Percentiles rank a stretch among this genome's conserved stretches.
Evolutionary conservation across 305 asterid species (phyloP).

Genomic region (Stenogyne calaminthoides): DNA sequence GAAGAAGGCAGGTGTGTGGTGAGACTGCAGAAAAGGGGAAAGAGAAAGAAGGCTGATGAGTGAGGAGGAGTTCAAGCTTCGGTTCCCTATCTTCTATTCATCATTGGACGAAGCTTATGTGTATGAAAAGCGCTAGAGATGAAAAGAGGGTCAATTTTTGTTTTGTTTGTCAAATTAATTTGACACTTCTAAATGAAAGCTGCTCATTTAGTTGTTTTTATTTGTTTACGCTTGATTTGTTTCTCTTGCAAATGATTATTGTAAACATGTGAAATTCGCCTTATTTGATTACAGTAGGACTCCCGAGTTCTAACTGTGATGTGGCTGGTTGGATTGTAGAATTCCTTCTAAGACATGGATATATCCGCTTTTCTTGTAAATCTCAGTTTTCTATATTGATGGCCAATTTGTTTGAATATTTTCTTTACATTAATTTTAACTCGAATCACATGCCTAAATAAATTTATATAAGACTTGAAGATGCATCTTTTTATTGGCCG

Average conservation of each 20-base stretch:
- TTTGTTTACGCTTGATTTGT: constrained; percentile 24
- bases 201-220: too few relatives aligned
- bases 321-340: constrained; percentile 18
- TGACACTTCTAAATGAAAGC: too few relatives aligned
- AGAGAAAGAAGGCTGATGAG: too few relatives aligned
- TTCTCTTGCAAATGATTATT: constrained; percentile 21
- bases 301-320: constrained; percentile 11
- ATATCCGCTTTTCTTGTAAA: constrained; percentile 12
- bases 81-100: too few relatives aligned
- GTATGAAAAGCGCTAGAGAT: too few relatives aligned
- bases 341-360: constrained; percentile 15
- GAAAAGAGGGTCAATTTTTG: too few relatives aligned
- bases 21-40: too few relatives aligned
- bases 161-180: too few relatives aligned
- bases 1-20: too few relatives aligned
- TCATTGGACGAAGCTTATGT: too few relatives aligned
- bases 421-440: not conserved
- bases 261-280: constrained; percentile 18
- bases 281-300: constrained; percentile 4
- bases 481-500: not conserved
- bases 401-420: constrained; percentile 20
- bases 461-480: not conserved
- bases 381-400: constrained; percentile 6
- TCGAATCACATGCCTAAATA: constrained; percentile 10
- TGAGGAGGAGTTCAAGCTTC: too few relatives aligned